Base-by-base conservation (phyloP, 345 rosid genomes). In the Moricandia arvensis region DNA sequence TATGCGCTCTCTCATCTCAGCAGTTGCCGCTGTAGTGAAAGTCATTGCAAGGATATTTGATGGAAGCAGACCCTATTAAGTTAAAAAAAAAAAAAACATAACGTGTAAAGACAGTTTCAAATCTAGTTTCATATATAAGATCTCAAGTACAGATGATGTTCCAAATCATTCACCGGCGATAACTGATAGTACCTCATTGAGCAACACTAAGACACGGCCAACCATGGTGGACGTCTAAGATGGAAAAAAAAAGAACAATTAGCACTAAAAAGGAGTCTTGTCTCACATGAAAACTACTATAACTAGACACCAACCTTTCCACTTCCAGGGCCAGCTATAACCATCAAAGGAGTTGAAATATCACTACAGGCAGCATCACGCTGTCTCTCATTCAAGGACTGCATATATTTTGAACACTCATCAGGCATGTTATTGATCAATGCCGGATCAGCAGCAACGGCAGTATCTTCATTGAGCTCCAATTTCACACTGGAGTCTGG, bases 271-370 rank as follows among this genome's bases (percentile, higher is more conserved):
- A 8, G 35, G 35, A 8, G 24, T 59, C 13, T 57, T 59, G 58
- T 15, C n/a, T 47, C 35, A 45, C 16, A 69, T 6, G 16, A 74
- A 75, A 59, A 38, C 5, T 53, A 73, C 47, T 41, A 1, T 54
- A 33, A 10, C 5, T 24, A 70, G 69, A 55, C n/a, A 72, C 64
- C 66, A 21, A 91, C 98, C 97, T 94, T 94, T 72, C 98, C 97
- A 68, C 98, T 94, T 76, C 98, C 96, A 27, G 97, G 97, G 82
- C 98, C 98, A 75, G 98, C 98, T 53, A 82, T 86, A 79, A 94
- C 91, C 97, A 94, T 89, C 59, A 87, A 86, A 82, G 98, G 97
- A 15, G 80, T 81, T 31, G 93, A 83, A 59, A 89, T 85, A 70
- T 89, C 80, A 80, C 86, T 81, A 74, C 86, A 87, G 18, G 97